Evolutionary conservation across 306 rosid species (phyloP).

Genomic region (Ochetophila trinervis): DNA sequence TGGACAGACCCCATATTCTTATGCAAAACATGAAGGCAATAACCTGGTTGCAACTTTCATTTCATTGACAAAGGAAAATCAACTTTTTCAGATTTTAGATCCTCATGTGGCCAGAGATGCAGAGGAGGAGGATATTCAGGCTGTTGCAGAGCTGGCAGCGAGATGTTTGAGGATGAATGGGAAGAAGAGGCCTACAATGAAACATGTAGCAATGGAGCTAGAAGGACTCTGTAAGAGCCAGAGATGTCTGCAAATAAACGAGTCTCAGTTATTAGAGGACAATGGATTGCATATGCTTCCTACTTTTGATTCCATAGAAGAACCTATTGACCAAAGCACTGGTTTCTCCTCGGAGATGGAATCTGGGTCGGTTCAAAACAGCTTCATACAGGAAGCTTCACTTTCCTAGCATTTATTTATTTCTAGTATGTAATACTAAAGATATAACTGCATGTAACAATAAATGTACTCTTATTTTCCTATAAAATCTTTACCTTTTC

Average conservation of each 20-base stretch:
- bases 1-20: slow-evolving; percentile 40
- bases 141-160: slow-evolving; percentile 43
- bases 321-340: slow-evolving; percentile 27
- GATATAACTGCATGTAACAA: no score
- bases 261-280: slow-evolving; percentile 3
- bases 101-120: slow-evolving; percentile 31
- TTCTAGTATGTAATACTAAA: no score
- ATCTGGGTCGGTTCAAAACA: slow-evolving; percentile 18
- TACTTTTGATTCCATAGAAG: not conserved
- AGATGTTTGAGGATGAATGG: slow-evolving; percentile 53
- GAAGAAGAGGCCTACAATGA: slow-evolving; percentile 60
- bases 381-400: no score
- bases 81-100: slow-evolving; percentile 35
- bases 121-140: slow-evolving; percentile 24
- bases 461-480: no score
- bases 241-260: slow-evolving; percentile 10
- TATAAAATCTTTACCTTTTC: no score
- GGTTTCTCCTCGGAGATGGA: slow-evolving; percentile 23
- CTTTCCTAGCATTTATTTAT: no score
- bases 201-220: slow-evolving; percentile 43
- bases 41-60: slow-evolving; percentile 44
- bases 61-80: slow-evolving; percentile 30
- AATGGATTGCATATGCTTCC: not conserved
- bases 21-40: slow-evolving; percentile 24
- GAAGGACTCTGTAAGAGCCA: slow-evolving; percentile 41